phyloP scores from a whole-genome alignment of 176 grass and related monocot species.

The Eleusine coracana region DNA sequence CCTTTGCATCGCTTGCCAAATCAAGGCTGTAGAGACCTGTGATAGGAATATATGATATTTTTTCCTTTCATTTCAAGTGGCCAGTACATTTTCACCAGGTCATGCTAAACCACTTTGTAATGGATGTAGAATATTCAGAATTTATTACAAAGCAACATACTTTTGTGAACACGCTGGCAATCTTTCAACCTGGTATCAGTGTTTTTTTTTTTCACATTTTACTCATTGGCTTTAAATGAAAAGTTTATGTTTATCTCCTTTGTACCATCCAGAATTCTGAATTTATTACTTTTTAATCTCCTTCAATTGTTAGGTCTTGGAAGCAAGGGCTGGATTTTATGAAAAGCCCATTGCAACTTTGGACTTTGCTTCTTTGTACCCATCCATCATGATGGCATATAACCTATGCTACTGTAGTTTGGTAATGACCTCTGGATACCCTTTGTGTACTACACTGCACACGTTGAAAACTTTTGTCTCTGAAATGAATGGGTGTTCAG shows the following conservation, averaged over 20 bases:
- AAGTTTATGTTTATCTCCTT: not conserved
- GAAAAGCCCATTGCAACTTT: conserved; percentile 97
- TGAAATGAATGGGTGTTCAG: conserved; percentile 34
- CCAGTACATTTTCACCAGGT: not conserved
- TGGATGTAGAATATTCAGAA: not conserved
- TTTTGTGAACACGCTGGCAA: not conserved
- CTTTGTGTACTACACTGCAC: not conserved
- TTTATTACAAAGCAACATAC: not conserved
- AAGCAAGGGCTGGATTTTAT: conserved; percentile 97
- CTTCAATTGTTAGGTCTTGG: conserved; percentile 77
- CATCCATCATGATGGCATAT: conserved; percentile 99
- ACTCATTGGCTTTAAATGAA: conserved; percentile 1
- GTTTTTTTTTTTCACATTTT: not conserved
- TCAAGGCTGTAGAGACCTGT: not conserved
- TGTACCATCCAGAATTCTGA: conserved; percentile 22
- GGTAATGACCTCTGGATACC: conserved; percentile 54
- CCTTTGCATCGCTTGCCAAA: conserved; percentile 36
- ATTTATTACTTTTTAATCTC: not conserved
- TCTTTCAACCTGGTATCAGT: conserved; percentile 3
- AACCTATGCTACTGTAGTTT: conserved; percentile 98
- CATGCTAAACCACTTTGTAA: conserved; percentile 8
- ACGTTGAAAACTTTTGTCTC: not conserved
- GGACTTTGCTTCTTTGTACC: conserved; percentile 99
- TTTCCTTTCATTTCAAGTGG: not conserved
- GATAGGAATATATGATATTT: not conserved